Percentiles rank a stretch among this genome's conserved stretches.
These are phyloP conservation scores for Medicago lupulina DNA, from an alignment of 306 rosid species.

Conservation along the genomic window DNA sequence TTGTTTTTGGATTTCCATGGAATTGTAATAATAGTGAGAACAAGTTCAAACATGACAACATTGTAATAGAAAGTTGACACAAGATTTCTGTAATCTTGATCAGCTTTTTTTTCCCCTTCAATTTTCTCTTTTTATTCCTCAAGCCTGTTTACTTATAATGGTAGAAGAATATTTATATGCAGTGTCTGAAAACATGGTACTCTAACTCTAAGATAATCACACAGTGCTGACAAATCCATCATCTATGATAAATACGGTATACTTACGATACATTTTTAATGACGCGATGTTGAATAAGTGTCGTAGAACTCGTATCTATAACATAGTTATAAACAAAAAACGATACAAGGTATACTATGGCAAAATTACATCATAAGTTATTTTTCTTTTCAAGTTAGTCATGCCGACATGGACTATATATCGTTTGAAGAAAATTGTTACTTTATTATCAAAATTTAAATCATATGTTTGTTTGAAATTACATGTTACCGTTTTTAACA, in stretches of 20 bases:
- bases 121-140: neutral
- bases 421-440: no score
- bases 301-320: no score
- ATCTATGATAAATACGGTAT: neutral
- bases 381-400: no score
- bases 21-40: conserved; percentile 27
- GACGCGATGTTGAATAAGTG: neutral
- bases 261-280: neutral
- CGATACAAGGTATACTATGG: neutral
- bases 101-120: neutral
- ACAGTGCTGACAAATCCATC: neutral
- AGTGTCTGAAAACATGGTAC: neutral
- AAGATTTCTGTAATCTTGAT: conserved; percentile 20
- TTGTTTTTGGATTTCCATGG: conserved; percentile 28
- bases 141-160: conserved; percentile 1
- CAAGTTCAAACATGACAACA: conserved; percentile 26
- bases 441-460: no score
- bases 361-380: no score
- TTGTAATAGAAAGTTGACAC: conserved; percentile 41
- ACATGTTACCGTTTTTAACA: no score
- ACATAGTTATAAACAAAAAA: no score
- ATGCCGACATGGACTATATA: no score
- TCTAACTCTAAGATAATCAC: no score
- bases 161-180: conserved; percentile 6
- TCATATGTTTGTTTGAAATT: no score